Conservation (phyloP, 768 basidiomycete species). For the Russula griseocarnosa region DNA sequence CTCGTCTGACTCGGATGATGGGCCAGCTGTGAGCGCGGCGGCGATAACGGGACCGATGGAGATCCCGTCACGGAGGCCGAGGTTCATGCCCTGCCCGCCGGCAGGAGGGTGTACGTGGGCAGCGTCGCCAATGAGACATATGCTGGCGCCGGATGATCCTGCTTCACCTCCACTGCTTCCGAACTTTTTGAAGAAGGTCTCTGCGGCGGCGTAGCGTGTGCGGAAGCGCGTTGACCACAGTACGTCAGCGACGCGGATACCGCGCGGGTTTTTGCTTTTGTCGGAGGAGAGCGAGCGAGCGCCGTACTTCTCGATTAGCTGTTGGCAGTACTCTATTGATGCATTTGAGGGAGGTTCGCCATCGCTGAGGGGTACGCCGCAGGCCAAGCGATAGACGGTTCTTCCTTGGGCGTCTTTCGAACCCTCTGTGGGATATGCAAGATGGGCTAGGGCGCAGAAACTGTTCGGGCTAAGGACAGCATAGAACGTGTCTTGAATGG, state of each 20-base stretch:
- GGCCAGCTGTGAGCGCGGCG: constrained; percentile 34
- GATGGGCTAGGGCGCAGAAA: constrained; percentile 38
- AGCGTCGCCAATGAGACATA: constrained; percentile 44
- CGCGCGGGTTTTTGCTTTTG: constrained; percentile 36
- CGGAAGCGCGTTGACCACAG: constrained; percentile 49
- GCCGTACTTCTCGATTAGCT: constrained; percentile 41
- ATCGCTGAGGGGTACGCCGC: constrained; percentile 37
- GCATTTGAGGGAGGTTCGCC: constrained; percentile 40
- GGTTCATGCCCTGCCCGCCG: constrained; percentile 57
- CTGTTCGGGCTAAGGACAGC: constrained; percentile 34
- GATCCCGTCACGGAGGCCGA: constrained; percentile 53
- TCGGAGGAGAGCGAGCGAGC: constrained; percentile 37
- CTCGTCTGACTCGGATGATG: constrained; percentile 32
- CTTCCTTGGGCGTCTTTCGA: constrained; percentile 24
- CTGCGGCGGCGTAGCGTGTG: constrained; percentile 44
- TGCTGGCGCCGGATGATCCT: constrained; percentile 23
- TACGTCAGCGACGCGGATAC: constrained; percentile 37
- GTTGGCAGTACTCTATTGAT: constrained; percentile 43
- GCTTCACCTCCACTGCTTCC: constrained; percentile 1
- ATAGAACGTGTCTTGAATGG: constrained; percentile 18
- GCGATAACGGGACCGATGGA: constrained; percentile 43
- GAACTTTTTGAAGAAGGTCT: constrained; percentile 37
- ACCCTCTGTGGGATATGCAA: constrained; percentile 36
- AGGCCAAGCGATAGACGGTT: constrained; percentile 41
- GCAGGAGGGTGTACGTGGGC: constrained; percentile 53